Percentiles rank a stretch among this genome's conserved stretches.
phyloP scores from a whole-genome alignment of 345 rosid species.

The Reutealis trisperma region DNA sequence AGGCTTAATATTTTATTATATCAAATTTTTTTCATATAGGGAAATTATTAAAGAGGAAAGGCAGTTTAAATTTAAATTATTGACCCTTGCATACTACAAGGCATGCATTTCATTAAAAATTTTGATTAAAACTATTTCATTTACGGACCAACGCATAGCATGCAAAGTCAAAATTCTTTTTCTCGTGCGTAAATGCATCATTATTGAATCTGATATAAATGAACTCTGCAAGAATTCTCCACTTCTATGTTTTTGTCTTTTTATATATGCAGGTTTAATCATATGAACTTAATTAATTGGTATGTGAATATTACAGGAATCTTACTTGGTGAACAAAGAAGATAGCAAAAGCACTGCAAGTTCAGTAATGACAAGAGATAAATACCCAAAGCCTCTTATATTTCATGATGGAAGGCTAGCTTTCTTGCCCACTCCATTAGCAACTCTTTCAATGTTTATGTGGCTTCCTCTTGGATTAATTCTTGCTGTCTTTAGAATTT shows the following conservation, averaged over 20 bases:
- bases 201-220: not conserved
- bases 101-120: too few relatives aligned
- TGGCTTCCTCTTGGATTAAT: slow-evolving; percentile 77
- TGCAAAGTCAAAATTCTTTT: not conserved
- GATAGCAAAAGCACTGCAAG: slow-evolving; percentile 36
- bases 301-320: slow-evolving; percentile 53
- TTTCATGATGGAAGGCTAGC: slow-evolving; percentile 99
- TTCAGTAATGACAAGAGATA: slow-evolving; percentile 48
- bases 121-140: not conserved
- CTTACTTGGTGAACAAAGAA: slow-evolving; percentile 60
- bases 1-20: too few relatives aligned
- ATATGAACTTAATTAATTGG: not conserved
- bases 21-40: too few relatives aligned
- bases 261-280: not conserved
- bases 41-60: too few relatives aligned
- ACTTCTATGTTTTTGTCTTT: not conserved
- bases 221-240: slow-evolving; percentile 1
- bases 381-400: slow-evolving; percentile 81
- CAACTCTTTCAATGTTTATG: slow-evolving; percentile 67
- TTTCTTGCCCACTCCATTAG: slow-evolving; percentile 80
- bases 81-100: too few relatives aligned
- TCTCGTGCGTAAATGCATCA: too few relatives aligned
- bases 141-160: not conserved
- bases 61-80: too few relatives aligned
- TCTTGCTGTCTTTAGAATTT: slow-evolving; percentile 65